Evolutionary conservation across 768 basidiomycete genomes (phyloP).

Genomic region (Boletus vermiculosoides): DNA sequence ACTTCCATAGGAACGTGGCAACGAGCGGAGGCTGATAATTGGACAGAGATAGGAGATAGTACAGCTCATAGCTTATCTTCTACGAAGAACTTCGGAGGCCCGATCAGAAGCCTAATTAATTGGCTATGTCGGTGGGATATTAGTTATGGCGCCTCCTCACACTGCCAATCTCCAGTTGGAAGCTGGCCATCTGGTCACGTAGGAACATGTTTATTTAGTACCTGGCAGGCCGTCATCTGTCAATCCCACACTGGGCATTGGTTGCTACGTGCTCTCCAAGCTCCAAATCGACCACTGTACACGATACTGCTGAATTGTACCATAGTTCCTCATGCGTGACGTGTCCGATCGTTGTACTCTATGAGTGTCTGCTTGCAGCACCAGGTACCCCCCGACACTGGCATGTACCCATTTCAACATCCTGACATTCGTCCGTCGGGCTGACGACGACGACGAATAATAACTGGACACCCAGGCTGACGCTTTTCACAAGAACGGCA

Average conservation of each 20-base stretch:
- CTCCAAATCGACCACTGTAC: background rate
- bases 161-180: no score
- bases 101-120: no score
- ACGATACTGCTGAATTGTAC: background rate
- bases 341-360: background rate
- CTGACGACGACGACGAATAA: background rate
- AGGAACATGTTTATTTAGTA: no score
- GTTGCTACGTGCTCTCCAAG: background rate
- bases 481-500: slow-evolving; percentile 53
- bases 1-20: no score
- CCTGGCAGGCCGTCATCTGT: background rate
- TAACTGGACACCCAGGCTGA: background rate
- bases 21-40: no score
- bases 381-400: background rate
- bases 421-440: background rate
- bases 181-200: no score
- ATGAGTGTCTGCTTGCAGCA: background rate
- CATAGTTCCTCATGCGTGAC: background rate
- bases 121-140: no score
- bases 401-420: background rate
- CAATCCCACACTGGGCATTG: background rate
- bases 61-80: no score
- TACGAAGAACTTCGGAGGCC: no score
- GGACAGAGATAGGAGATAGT: no score
- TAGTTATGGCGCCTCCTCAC: no score